phyloP scores from a whole-genome alignment of 139 green algal species.

The Picochlorum sp. region DNA sequence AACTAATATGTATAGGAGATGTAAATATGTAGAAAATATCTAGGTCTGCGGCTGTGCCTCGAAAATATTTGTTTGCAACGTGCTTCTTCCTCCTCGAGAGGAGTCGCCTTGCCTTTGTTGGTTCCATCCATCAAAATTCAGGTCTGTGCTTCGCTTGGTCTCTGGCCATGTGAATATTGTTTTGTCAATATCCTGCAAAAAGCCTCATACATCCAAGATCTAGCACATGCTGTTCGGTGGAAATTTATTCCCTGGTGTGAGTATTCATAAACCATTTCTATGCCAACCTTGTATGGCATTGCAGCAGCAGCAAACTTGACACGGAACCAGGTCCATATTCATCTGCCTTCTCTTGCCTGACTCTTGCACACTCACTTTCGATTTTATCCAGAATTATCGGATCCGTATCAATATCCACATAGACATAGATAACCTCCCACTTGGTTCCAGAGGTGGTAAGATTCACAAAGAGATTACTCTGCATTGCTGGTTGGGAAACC shows the following conservation, averaged over 20 bases:
- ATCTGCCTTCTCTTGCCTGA: background rate
- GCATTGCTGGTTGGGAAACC: conserved; percentile 7
- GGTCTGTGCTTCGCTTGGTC: background rate
- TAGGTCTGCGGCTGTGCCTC: too few species aligned
- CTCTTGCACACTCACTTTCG: background rate
- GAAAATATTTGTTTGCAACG: background rate
- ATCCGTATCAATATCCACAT: background rate
- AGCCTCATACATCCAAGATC: background rate
- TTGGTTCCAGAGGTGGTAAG: conserved; percentile 2
- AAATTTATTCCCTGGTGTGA: conserved; percentile 3
- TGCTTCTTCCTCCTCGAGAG: background rate
- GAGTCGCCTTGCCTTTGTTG: background rate
- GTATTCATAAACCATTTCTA: background rate
- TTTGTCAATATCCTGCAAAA: background rate
- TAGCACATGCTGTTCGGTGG: background rate
- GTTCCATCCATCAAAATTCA: background rate
- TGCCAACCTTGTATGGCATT: background rate
- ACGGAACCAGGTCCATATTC: background rate
- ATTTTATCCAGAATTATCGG: background rate
- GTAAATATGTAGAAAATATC: too few species aligned
- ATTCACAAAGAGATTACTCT: conserved; percentile 4
- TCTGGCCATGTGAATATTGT: conserved; percentile 6
- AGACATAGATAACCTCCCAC: background rate
- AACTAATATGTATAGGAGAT: background rate
- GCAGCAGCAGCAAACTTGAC: background rate